Conservation (phyloP, 1,284 basidiomycete species). For the Termitomyces sp. region DNA sequence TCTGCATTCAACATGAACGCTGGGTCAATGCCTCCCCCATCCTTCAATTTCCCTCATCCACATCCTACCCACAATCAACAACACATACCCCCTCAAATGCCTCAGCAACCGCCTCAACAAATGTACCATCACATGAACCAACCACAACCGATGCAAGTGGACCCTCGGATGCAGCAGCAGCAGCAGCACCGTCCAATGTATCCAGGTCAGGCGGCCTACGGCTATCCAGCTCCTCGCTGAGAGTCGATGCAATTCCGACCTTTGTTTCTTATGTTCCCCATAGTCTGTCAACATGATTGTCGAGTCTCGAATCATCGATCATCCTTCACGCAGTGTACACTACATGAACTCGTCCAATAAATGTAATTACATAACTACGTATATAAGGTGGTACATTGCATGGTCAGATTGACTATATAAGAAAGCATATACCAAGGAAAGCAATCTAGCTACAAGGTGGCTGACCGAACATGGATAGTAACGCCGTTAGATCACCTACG, state of each 20-base stretch:
- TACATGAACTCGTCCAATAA: constrained; percentile 1
- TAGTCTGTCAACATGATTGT: background rate
- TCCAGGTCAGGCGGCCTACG: constrained; percentile 25
- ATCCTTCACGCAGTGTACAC: constrained; percentile 1
- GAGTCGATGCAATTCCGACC: background rate
- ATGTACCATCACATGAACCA: constrained; percentile 14
- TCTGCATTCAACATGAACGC: constrained; percentile 38
- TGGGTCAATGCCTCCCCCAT: constrained; percentile 60
- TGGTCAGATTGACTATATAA: background rate
- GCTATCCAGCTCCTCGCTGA: constrained; percentile 16
- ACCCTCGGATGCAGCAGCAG: constrained; percentile 36
- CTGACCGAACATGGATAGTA: constrained; percentile 45
- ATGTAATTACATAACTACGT: background rate
- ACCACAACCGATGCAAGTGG: constrained; percentile 14
- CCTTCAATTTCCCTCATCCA: constrained; percentile 66
- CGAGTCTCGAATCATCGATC: background rate
- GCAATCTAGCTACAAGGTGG: constrained; percentile 6
- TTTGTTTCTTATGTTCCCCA: background rate
- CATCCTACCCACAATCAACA: constrained; percentile 32
- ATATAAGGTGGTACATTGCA: background rate
- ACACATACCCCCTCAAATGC: constrained; percentile 9
- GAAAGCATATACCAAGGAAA: background rate
- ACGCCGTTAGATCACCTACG: constrained; percentile 38
- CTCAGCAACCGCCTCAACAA: constrained; percentile 12
- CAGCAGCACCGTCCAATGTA: constrained; percentile 31